phyloP scores from a whole-genome alignment of 148 eudicot genomes.

The Vaccinium darrowii region DNA sequence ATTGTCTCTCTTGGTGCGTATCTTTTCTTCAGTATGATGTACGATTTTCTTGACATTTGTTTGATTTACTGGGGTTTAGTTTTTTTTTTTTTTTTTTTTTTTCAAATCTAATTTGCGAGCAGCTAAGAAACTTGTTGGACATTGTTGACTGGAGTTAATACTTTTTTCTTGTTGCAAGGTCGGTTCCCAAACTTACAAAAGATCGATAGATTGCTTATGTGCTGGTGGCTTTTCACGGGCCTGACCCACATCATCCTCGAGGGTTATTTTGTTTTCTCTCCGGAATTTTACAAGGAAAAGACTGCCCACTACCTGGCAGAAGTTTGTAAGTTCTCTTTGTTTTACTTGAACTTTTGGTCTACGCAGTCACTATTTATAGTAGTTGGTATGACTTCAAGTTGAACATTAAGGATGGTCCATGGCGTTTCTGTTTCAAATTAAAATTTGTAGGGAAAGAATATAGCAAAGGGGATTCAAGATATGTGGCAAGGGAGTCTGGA shows the following conservation, averaged over 20 bases:
- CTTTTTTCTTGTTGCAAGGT: conserved; percentile 34
- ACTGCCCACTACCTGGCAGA: conserved; percentile 68
- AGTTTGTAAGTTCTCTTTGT: conserved; percentile 60
- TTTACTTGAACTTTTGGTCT: neutral
- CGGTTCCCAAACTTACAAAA: conserved; percentile 44
- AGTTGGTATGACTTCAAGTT: neutral
- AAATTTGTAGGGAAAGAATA: conserved; percentile 81
- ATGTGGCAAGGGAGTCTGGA: conserved; percentile 70
- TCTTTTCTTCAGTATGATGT: neutral
- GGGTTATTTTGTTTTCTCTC: conserved; percentile 84
- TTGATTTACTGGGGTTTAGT: neutral
- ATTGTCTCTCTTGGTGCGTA: neutral
- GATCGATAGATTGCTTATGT: conserved; percentile 66
- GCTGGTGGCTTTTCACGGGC: conserved; percentile 94
- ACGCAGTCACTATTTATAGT: neutral
- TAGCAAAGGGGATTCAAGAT: conserved; percentile 92
- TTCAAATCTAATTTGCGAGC: neutral
- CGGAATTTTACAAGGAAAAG: conserved; percentile 68
- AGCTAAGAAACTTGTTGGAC: conserved; percentile 1
- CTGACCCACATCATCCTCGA: conserved; percentile 76
- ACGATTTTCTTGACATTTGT: neutral
- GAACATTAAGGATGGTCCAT: neutral
- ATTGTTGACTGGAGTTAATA: neutral
- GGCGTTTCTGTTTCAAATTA: neutral
- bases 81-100: neutral